These are phyloP conservation scores for Hypholoma fasciculare DNA, from an alignment of 768 basidiomycete genomes.

Conservation along the genomic window DNA sequence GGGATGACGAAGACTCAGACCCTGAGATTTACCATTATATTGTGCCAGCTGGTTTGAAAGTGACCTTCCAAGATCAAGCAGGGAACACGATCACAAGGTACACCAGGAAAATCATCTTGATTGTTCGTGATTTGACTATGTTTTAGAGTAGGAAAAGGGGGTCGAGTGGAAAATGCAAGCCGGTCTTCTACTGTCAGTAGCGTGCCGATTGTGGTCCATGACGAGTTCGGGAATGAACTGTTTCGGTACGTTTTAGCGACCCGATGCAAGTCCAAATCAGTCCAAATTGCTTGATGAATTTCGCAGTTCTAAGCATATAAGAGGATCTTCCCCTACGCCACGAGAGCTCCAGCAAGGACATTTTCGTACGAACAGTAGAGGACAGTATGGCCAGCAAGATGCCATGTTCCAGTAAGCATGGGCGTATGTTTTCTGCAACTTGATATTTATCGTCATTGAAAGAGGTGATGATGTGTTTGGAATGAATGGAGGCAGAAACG, in stretches of 20 bases:
- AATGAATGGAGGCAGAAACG: constrained; percentile 4
- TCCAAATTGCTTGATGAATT: background rate
- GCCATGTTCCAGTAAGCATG: background rate
- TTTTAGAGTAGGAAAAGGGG: constrained; percentile 21
- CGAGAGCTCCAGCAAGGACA: constrained; percentile 5
- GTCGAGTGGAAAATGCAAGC: constrained; percentile 4
- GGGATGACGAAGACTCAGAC: constrained; percentile 27
- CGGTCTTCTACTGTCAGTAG: constrained; percentile 14
- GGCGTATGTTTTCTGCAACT: background rate
- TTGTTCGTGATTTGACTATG: background rate
- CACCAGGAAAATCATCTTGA: background rate
- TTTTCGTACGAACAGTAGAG: background rate
- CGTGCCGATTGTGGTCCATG: constrained; percentile 57
- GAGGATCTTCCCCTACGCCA: constrained; percentile 7
- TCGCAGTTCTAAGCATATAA: constrained; percentile 3
- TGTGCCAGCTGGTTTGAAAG: constrained; percentile 62
- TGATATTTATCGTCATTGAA: background rate
- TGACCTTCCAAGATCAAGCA: constrained; percentile 66
- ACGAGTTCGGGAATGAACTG: constrained; percentile 56
- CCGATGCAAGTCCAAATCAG: background rate
- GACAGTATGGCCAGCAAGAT: background rate
- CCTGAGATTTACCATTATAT: constrained; percentile 51
- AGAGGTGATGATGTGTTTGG: background rate
- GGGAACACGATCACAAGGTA: constrained; percentile 68
- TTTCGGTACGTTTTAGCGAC: constrained; percentile 41